Evolutionary conservation across 805 yeast species (phyloP), one percentile per base, ranked within the genome.

Genomic region (Blastobotrys parvus): DNA sequence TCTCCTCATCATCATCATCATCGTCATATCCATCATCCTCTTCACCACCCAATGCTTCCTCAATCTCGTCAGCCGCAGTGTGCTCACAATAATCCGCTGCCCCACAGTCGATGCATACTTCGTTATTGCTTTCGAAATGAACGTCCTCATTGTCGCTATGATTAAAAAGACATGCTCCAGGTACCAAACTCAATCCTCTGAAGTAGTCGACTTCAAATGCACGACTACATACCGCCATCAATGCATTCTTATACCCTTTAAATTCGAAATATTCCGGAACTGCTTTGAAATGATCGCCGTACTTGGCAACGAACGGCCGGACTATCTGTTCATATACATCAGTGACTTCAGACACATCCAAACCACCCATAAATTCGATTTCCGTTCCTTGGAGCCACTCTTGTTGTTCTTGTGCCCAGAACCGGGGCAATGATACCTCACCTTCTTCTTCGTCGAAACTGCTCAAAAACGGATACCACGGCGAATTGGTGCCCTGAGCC

Each of bases 81-180:
- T 72, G 74, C 8, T 61, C 65, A 47, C 79, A 74, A 31, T 55
- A 65, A 5, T 64, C 61, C 5, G 59, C 49, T 16, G 60, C 65
- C 13, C 81, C 81, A 56, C 82, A 77, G 15, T 55, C 48, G 6
- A 52, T 65, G 54, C 82, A 77, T 2, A 75, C 82, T 21, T 72
- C 73, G 33, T 59, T 72, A 3, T 70, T 47, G 3, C 79, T 65
- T 45, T 77, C 82, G 56, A 87, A 85, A 60, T 79, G 81, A 7
- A 80, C 87, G 51, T 75, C 69, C 47, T 84, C 88, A 4, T 63
- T 55, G 1, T 61, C 77, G 11, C 63, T 70, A 56, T 88, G 96
- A 52, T 89, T 89, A 63, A 88, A 86, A 29, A 90, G 64, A 62
- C 89, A 95, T 0, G 96, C 97, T 13, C 88, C 85, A 0, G 97